phyloP scores from a whole-genome alignment of 495 filamentous ascomycete genomes.

The Parachaetomium inaequale region DNA sequence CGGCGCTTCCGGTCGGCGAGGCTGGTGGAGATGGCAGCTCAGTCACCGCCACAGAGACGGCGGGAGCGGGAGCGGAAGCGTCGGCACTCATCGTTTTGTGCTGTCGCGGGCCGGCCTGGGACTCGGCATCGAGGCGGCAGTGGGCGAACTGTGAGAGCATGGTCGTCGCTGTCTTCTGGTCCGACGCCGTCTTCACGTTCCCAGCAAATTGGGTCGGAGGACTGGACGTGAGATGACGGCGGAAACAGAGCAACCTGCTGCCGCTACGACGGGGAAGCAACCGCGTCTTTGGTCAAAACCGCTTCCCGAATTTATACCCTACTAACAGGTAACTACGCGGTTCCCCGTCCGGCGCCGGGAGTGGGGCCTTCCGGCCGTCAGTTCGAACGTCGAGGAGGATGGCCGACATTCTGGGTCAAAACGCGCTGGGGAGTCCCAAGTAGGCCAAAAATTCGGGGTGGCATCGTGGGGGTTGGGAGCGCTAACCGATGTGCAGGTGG shows the following conservation, averaged over 20 bases:
- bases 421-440: conserved; percentile 7
- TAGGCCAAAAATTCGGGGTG: conserved; percentile 16
- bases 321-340: neutral
- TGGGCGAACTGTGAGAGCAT: neutral
- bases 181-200: neutral
- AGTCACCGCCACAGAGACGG: conserved; percentile 8
- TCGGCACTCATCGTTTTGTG: neutral
- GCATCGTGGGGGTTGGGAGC: neutral
- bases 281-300: neutral
- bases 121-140: neutral
- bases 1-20: neutral
- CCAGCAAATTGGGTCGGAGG: neutral
- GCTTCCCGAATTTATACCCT: neutral
- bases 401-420: neutral
- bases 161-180: neutral
- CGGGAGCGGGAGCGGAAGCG: neutral
- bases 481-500: conserved; percentile 15
- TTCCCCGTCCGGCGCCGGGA: conserved; percentile 3
- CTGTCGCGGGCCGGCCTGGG: neutral
- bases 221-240: neutral
- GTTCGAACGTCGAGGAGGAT: neutral
- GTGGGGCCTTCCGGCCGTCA: conserved; percentile 10
- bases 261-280: too few relatives aligned
- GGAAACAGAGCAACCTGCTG: too few relatives aligned
- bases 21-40: neutral